Evolutionary conservation across 345 rosid genomes (phyloP).

Genomic region (Citrus australasica): DNA sequence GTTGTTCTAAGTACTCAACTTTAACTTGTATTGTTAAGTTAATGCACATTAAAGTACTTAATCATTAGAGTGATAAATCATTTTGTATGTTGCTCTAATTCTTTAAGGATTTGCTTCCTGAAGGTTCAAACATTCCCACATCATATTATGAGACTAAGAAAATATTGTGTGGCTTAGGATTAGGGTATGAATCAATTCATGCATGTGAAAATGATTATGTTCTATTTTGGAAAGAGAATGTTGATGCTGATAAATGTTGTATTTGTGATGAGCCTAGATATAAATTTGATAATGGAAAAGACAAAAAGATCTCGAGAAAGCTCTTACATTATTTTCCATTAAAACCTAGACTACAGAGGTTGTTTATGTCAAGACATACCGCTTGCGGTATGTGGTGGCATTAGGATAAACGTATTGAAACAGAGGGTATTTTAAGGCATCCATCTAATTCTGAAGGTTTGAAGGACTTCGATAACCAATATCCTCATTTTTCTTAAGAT

Average conservation of each 20-base stretch:
- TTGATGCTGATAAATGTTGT: neutral
- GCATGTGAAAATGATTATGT: constrained; percentile 11
- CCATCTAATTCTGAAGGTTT: neutral
- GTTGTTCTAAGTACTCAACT: too few species aligned
- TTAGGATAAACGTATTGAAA: neutral
- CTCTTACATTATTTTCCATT: constrained; percentile 9
- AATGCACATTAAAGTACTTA: too few species aligned
- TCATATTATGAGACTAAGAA: constrained; percentile 9
- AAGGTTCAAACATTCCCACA: neutral
- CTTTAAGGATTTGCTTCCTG: too few species aligned
- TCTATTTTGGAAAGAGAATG: neutral
- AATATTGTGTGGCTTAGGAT: neutral
- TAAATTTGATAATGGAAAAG: neutral
- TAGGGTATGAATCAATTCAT: neutral
- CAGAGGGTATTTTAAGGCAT: neutral
- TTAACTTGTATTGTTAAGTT: too few species aligned
- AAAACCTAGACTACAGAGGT: neutral
- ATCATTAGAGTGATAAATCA: too few species aligned
- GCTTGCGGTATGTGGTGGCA: constrained; percentile 4
- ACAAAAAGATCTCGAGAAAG: neutral
- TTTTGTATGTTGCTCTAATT: too few species aligned
- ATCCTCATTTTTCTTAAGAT: neutral
- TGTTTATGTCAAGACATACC: neutral
- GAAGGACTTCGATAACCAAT: too few species aligned
- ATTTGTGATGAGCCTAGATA: neutral